These are phyloP conservation scores for Metarhizium humberi DNA, from an alignment of 2,329 filamentous ascomycete species.

Conservation along the genomic window DNA sequence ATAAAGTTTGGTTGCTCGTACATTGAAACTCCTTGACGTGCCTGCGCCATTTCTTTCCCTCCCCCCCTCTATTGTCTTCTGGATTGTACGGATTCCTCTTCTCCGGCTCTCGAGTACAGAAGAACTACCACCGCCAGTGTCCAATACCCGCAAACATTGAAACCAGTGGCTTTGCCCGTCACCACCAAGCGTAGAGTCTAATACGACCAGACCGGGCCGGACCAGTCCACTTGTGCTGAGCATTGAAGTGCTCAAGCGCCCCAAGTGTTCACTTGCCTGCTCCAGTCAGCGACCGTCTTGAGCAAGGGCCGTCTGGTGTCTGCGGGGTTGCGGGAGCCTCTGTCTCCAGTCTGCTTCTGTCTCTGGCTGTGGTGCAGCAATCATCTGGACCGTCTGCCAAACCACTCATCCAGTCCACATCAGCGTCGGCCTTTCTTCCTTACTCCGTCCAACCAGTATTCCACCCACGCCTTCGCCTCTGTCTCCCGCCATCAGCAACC, in stretches of 20 bases:
- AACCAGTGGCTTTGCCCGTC: too few species aligned
- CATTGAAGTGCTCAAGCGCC: too few species aligned
- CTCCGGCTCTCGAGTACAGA: not conserved
- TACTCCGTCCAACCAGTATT: not conserved
- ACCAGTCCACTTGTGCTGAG: not conserved
- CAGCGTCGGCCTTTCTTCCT: not conserved
- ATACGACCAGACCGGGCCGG: not conserved
- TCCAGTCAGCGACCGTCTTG: not conserved
- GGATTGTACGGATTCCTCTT: too few species aligned
- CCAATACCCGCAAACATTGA: too few species aligned
- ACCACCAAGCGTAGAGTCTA: too few species aligned
- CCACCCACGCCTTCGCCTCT: not conserved
- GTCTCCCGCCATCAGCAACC: constrained; percentile 1
- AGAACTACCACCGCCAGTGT: too few species aligned
- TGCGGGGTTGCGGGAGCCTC: constrained; percentile 2
- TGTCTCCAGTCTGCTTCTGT: not conserved
- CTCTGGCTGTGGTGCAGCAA: not conserved
- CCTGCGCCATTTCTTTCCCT: not conserved
- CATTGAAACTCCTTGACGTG: too few species aligned
- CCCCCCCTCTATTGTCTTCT: too few species aligned
- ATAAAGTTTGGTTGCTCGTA: not conserved
- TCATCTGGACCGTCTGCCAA: not conserved
- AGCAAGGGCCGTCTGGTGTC: not conserved
- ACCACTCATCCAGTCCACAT: constrained; percentile 3
- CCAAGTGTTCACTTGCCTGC: not conserved